These are phyloP conservation scores for Phytophthora idaei DNA, from an alignment of 352 stramenopile genomes.

Conservation along the genomic window DNA sequence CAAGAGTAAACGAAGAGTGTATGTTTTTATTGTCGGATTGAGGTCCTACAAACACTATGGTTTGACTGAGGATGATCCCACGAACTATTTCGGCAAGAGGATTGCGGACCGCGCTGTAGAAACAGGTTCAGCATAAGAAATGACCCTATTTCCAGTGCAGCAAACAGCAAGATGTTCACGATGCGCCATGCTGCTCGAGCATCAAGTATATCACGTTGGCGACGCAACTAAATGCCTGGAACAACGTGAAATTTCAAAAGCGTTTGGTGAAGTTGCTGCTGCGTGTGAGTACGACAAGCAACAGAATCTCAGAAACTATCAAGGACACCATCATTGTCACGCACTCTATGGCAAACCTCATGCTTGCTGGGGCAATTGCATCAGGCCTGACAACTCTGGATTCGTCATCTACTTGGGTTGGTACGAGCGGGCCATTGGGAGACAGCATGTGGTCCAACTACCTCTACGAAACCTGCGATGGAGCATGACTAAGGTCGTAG, in stretches of 20 bases:
- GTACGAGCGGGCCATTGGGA: constrained; percentile 34
- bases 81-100: constrained; percentile 48
- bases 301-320: constrained; percentile 31
- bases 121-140: too few relatives aligned
- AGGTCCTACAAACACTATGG: constrained; percentile 29
- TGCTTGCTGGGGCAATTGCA: constrained; percentile 44
- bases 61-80: constrained; percentile 19
- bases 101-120: constrained; percentile 25
- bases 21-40: constrained; percentile 58
- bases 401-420: constrained; percentile 30
- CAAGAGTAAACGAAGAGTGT: constrained; percentile 39
- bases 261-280: background rate
- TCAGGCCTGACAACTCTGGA: constrained; percentile 28
- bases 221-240: constrained; percentile 52
- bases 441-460: constrained; percentile 48
- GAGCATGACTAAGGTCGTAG: constrained; percentile 26
- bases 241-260: constrained; percentile 21
- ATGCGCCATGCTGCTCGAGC: constrained; percentile 58
- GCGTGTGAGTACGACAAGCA: constrained; percentile 35
- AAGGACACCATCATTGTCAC: constrained; percentile 56
- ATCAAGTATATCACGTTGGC: constrained; percentile 53
- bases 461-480: constrained; percentile 37
- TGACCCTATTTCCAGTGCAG: too few relatives aligned
- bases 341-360: constrained; percentile 62
- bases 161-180: too few relatives aligned